Evolutionary conservation across 106 monocot species (phyloP).

Genomic region (Vanilla planifolia): DNA sequence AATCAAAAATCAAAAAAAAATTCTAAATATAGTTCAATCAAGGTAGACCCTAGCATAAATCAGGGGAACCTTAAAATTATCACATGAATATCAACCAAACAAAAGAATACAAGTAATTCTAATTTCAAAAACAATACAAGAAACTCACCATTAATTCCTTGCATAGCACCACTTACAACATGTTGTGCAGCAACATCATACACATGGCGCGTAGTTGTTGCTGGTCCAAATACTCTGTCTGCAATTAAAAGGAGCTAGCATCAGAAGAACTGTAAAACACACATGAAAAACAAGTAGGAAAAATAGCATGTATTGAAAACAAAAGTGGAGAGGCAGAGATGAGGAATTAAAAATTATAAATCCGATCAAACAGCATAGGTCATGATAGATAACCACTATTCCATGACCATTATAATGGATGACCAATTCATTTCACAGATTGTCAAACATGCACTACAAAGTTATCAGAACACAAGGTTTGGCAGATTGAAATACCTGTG

Average conservation of each 20-base stretch:
- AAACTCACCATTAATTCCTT: constrained; percentile 87
- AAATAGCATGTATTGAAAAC: too few relatives aligned
- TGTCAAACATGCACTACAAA: too few relatives aligned
- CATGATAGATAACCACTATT: too few relatives aligned
- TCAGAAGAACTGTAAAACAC: background rate
- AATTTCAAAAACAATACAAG: background rate
- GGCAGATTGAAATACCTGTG: too few relatives aligned
- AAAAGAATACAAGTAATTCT: background rate
- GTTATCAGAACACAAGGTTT: too few relatives aligned
- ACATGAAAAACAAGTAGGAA: background rate
- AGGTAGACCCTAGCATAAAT: background rate
- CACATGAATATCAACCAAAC: background rate
- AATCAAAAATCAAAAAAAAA: background rate
- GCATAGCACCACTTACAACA: constrained; percentile 92
- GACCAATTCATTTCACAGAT: too few relatives aligned
- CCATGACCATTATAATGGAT: too few relatives aligned
- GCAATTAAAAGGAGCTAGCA: constrained; percentile 13
- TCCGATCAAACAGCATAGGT: too few relatives aligned
- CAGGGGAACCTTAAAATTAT: background rate
- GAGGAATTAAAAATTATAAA: too few relatives aligned
- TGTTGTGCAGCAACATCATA: constrained; percentile 94
- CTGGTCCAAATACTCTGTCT: constrained; percentile 96
- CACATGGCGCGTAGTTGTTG: constrained; percentile 89
- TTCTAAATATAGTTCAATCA: background rate
- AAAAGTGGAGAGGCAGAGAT: too few relatives aligned